Percentiles rank a stretch among this genome's conserved stretches.
Conservation (phyloP, 2,329 filamentous ascomycete species). For the Colletotrichum lentis region DNA sequence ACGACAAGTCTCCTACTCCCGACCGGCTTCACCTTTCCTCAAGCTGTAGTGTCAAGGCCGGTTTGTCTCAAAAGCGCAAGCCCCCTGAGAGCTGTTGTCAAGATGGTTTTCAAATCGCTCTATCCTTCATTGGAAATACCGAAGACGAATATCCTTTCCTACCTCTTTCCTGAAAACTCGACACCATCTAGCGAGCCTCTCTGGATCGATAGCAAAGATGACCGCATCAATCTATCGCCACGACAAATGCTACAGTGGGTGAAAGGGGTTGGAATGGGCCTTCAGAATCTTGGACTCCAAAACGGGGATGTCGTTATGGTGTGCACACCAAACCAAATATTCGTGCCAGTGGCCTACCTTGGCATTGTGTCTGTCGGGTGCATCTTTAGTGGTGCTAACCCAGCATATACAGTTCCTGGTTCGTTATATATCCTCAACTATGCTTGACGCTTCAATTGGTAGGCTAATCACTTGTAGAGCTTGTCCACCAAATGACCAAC, state of each 20-base stretch:
- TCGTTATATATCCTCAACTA: conserved; percentile 34
- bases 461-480: conserved; percentile 49
- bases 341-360: conserved; percentile 62
- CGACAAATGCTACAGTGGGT: conserved; percentile 59
- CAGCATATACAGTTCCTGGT: conserved; percentile 59
- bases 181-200: conserved; percentile 55
- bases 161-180: conserved; percentile 46
- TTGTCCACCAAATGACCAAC: conserved; percentile 60
- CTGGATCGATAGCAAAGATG: conserved; percentile 62
- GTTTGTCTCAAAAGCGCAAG: neutral
- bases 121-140: conserved; percentile 55
- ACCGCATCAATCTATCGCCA: conserved; percentile 55
- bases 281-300: conserved; percentile 55
- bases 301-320: conserved; percentile 62
- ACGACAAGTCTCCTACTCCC: neutral
- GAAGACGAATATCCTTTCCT: conserved; percentile 54
- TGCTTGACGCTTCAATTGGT: neutral
- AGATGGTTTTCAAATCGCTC: conserved; percentile 55
- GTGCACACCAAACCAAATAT: conserved; percentile 63
- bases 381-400: conserved; percentile 64
- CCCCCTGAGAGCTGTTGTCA: neutral
- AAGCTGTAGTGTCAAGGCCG: neutral
- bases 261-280: conserved; percentile 58
- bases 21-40: neutral
- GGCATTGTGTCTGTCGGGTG: conserved; percentile 61